These are phyloP conservation scores for Trichoderma hamatum DNA, from an alignment of 2,329 filamentous ascomycete species.

Conservation along the genomic window DNA sequence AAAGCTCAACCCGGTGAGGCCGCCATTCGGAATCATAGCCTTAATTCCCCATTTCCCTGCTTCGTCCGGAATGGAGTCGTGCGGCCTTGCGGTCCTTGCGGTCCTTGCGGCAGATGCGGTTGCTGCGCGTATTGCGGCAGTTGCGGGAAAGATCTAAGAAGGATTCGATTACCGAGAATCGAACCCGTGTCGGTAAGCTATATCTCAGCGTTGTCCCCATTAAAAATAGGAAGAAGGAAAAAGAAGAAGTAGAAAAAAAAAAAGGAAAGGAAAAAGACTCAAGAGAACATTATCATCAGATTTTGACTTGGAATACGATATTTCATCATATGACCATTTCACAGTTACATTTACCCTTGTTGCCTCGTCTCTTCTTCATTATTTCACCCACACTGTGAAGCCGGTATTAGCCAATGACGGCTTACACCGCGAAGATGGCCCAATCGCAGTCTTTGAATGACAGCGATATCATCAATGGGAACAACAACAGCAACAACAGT, in stretches of 20 bases:
- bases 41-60: neutral
- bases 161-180: neutral
- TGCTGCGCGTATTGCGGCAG: neutral
- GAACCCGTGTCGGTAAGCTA: neutral
- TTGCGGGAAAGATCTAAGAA: neutral
- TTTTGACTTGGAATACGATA: neutral
- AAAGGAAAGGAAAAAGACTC: neutral
- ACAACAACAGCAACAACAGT: neutral
- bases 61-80: neutral
- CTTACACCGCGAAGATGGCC: neutral
- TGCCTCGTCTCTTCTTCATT: neutral
- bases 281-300: neutral
- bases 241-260: neutral
- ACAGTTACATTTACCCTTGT: neutral
- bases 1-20: neutral
- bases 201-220: neutral
- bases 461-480: neutral
- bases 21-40: neutral
- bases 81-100: neutral
- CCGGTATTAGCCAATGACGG: neutral
- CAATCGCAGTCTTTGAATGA: neutral
- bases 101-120: constrained; percentile 1
- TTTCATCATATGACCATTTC: neutral
- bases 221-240: neutral
- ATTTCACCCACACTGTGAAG: neutral